These are phyloP conservation scores for Penicillium ochrochloron DNA, from an alignment of 495 filamentous ascomycete species.

Conservation along the genomic window DNA sequence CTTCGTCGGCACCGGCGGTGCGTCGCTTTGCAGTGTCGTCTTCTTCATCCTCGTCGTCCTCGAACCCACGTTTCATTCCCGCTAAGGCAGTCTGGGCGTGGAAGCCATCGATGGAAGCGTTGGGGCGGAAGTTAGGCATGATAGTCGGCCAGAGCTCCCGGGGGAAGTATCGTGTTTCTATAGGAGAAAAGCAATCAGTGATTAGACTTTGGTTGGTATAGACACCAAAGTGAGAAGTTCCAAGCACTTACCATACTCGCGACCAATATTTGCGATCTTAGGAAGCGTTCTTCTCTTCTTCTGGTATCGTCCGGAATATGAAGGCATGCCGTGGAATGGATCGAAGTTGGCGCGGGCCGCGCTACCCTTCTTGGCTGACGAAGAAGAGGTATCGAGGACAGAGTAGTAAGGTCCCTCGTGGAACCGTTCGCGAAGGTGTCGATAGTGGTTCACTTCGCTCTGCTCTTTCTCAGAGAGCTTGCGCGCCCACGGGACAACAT, in stretches of 20 bases:
- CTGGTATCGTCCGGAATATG: constrained; percentile 59
- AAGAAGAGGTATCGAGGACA: constrained; percentile 51
- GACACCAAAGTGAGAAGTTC: neutral
- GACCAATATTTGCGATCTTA: constrained; percentile 43
- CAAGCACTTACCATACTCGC: constrained; percentile 51
- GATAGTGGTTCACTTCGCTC: constrained; percentile 50
- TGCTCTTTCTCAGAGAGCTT: constrained; percentile 41
- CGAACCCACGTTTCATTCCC: constrained; percentile 47
- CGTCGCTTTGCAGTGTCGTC: constrained; percentile 36
- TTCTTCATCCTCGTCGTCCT: constrained; percentile 54
- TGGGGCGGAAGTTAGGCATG: constrained; percentile 50
- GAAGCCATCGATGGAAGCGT: constrained; percentile 41
- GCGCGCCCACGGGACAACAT: constrained; percentile 40
- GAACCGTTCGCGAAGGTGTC: constrained; percentile 53
- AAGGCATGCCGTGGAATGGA: constrained; percentile 64
- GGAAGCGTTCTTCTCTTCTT: constrained; percentile 58
- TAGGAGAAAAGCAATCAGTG: constrained; percentile 12
- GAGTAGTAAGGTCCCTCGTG: constrained; percentile 64
- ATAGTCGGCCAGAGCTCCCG: constrained; percentile 58
- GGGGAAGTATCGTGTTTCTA: constrained; percentile 62
- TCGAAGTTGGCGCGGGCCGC: constrained; percentile 51
- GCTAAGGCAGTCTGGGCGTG: constrained; percentile 22
- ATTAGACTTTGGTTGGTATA: constrained; percentile 2
- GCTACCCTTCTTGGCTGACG: constrained; percentile 47
- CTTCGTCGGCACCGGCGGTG: constrained; percentile 39